Evolutionary conservation across 1,284 basidiomycete genomes (phyloP).

Genomic region (Leucoagaricus sp.): DNA sequence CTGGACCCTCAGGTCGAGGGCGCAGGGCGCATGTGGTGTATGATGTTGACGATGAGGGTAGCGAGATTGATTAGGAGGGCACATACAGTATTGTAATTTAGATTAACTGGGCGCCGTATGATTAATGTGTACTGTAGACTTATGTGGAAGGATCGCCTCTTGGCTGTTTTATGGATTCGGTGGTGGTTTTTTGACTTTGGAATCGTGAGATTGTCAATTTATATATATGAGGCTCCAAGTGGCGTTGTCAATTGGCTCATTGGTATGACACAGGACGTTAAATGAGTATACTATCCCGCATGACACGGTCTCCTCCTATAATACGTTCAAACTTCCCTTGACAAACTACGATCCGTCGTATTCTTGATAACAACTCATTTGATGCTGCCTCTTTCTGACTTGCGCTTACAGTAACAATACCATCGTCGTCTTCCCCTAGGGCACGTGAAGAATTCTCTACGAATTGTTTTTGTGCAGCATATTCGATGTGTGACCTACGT

Average conservation of each 20-base stretch:
- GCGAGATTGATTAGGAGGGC: too few relatives aligned
- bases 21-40: background rate
- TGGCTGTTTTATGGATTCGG: too few relatives aligned
- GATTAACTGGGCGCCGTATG: too few relatives aligned
- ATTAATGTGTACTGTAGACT: too few relatives aligned
- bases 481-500: slow-evolving; percentile 31
- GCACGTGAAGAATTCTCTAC: background rate
- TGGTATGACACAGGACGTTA: slow-evolving; percentile 5
- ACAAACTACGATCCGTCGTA: slow-evolving; percentile 45
- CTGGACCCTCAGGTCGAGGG: too few relatives aligned
- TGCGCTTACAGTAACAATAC: background rate
- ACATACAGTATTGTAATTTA: too few relatives aligned
- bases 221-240: too few relatives aligned
- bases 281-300: slow-evolving; percentile 16
- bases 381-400: background rate
- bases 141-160: too few relatives aligned
- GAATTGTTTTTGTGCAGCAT: slow-evolving; percentile 13
- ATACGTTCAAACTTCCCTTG: slow-evolving; percentile 54
- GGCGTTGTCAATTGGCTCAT: too few relatives aligned
- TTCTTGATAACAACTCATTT: slow-evolving; percentile 10
- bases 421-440: background rate
- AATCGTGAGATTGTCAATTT: too few relatives aligned
- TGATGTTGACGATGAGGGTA: too few relatives aligned
- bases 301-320: slow-evolving; percentile 53
- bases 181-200: too few relatives aligned